Base-by-base conservation (phyloP, 2,329 filamentous ascomycete species). In the Aureobasidium zeae region DNA sequence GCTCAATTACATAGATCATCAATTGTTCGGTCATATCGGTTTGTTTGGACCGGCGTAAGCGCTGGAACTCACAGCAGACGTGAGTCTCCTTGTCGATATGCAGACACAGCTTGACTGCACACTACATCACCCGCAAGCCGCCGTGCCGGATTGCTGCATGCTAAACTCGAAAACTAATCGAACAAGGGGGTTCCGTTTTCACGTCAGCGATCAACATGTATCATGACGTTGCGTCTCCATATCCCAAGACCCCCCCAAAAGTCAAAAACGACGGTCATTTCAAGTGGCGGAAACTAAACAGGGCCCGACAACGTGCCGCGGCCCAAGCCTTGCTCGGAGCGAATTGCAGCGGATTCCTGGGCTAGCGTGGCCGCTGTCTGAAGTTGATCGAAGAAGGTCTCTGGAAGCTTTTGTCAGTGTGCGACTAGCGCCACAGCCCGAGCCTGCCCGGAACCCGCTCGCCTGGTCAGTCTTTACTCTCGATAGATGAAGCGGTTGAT, bases 341-440 rank as follows among this genome's bases (percentile, higher is more conserved):
- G 15, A 26, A 20, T 28, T 28, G 39, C 29, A 43, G 39, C 30
- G 39, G 26, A 30, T 43, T 21, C 39, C 39, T 43, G 39, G 16
- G 11, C 30, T 43, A 38, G 43, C 43, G 29, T 28, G 30, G 16
- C 16, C 26, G n/a, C 28, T 31, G 31, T 44, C 19, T 30, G 32
- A 25, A 37, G 19, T 45, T 45, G 41, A 35, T 36, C 43, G 43
- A 38, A 45, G 43, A 45, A 45, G 32, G 25, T 19, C 31, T 34
- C 38, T 45, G 43, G 43, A 45, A 45, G 43, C 33, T 45, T 38
- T 34, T 45, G 41, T 38, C 43, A 31, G 12, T 29, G 26, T 31
- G 22, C 32, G 25, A 31, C 41, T 44, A 44, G 41, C 32, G 25
- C 19, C 12, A 19, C 32, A 25, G 32, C 43, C n/a, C 43, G 43